Percentiles rank a stretch among this genome's conserved stretches.
Evolutionary conservation across 2,329 filamentous ascomycete species (phyloP).

Genomic region (Chaetomium globosum): DNA sequence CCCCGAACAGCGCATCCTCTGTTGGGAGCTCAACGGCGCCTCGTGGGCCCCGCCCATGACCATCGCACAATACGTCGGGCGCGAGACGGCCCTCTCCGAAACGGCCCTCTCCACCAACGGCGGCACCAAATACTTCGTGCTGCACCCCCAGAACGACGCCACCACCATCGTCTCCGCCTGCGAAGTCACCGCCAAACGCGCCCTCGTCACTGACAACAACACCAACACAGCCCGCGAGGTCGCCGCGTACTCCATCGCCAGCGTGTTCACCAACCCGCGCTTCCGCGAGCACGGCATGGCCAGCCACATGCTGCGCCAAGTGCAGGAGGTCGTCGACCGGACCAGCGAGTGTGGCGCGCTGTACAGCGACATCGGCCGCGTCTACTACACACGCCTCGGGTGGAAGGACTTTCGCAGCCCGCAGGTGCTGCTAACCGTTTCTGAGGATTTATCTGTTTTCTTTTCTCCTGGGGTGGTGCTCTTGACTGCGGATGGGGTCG

Average conservation of each 20-base stretch:
- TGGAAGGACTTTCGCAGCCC: conserved; percentile 41
- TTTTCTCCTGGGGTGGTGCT: conserved; percentile 25
- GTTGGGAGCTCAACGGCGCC: conserved; percentile 42
- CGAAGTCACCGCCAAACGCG: conserved; percentile 38
- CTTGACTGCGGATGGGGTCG: conserved; percentile 34
- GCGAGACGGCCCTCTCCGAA: conserved; percentile 38
- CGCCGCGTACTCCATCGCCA: conserved; percentile 41
- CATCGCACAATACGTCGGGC: conserved; percentile 39
- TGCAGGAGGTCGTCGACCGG: conserved; percentile 41
- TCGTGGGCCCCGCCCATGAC: conserved; percentile 41
- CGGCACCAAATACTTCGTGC: conserved; percentile 40
- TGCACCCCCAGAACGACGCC: conserved; percentile 38
- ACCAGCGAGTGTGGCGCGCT: conserved; percentile 41
- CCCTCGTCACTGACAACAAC: conserved; percentile 29
- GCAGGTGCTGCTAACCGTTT: conserved; percentile 41
- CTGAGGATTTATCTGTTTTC: neutral
- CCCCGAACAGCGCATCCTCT: conserved; percentile 37
- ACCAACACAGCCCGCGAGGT: conserved; percentile 6
- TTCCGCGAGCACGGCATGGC: conserved; percentile 44
- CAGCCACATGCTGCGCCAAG: conserved; percentile 39
- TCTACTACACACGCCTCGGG: conserved; percentile 42
- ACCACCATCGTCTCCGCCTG: conserved; percentile 43
- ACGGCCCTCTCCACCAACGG: conserved; percentile 36
- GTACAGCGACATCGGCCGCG: conserved; percentile 42
- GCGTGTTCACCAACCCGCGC: conserved; percentile 44